These are phyloP conservation scores for Trypanosoma brucei DNA, from an alignment of 208 protist genomes.

Conservation along the genomic window DNA sequence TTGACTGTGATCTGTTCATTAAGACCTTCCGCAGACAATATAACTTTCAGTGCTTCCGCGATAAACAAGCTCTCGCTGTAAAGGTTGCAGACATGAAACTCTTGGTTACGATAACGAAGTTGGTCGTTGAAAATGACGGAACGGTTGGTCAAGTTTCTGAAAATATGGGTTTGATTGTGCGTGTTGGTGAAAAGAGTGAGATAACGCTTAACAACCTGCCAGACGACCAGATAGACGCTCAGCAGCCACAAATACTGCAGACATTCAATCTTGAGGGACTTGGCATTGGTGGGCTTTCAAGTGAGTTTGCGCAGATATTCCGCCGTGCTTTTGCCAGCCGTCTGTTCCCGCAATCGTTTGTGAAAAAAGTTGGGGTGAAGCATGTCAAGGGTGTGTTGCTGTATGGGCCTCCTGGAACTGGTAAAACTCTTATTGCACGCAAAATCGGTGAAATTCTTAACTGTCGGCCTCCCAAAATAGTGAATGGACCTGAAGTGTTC, in stretches of 20 bases:
- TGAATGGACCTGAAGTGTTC: constrained; percentile 98
- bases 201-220: constrained; percentile 73
- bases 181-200: constrained; percentile 46
- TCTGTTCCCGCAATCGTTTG: constrained; percentile 91
- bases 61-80: constrained; percentile 57
- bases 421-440: constrained; percentile 99
- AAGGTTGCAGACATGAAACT: constrained; percentile 48
- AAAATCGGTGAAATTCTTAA: constrained; percentile 99
- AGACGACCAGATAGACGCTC: constrained; percentile 72
- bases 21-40: constrained; percentile 43
- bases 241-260: constrained; percentile 68
- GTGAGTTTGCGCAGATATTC: constrained; percentile 97
- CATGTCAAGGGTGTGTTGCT: constrained; percentile 99
- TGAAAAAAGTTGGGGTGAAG: constrained; percentile 95
- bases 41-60: constrained; percentile 52
- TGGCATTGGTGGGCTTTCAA: constrained; percentile 95
- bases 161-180: constrained; percentile 44
- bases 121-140: constrained; percentile 23
- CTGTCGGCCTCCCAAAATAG: constrained; percentile 94
- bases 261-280: constrained; percentile 91
- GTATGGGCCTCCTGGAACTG: constrained; percentile 98
- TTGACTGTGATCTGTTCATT: constrained; percentile 64
- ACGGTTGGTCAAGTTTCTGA: constrained; percentile 39
- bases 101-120: constrained; percentile 35
- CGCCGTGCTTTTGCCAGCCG: constrained; percentile 98